Base-by-base conservation (phyloP, 2,329 filamentous ascomycete genomes). In the Blumeriella jaapii region DNA sequence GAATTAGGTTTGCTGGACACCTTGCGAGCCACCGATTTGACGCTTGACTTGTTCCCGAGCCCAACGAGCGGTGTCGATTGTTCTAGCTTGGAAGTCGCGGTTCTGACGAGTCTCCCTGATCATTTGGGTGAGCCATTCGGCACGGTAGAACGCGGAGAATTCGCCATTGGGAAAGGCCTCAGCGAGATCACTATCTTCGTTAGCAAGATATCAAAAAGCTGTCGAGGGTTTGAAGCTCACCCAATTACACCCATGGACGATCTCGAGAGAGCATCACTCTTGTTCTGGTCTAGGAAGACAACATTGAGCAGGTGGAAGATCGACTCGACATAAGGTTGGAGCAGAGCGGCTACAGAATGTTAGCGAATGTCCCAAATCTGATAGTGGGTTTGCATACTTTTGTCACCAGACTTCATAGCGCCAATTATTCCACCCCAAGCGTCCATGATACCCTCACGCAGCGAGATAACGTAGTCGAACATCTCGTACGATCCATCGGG, bases 361-460 rank as follows among this genome's bases (percentile, higher is more conserved):
- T 50, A 63, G 59, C 33, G 47, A 20, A 12, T n/a, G n/a, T 34
- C 16, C 12, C 12, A 10, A 8, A 32, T 15, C 24, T 12, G 8
- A 14, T 12, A 6, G 12, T 3, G 5, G 14, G 12, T 5, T 30
- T 12, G 63, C 75, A 59, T 61, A 82, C 79, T 77, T 67, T 89
- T 89, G 54, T 66, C 67, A 54, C 79, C 83, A 33, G 70, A 63
- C 67, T 91, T 93, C 80, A 96, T 86, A 34, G 91, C 86, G 58
- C 89, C 78, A 55, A 98, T 86, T 48, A 94, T 91, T 48, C 91
- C 91, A 53, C 87, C 86, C 87, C 93, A 98, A 20, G 91, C 91
- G 68, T 98, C 91, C 80, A 96, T 94, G 49, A 98, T 96, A 50
- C 89, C 91, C 58, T 98, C 93, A 35, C 91, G 80, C 31, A 98